Base-by-base conservation (phyloP, 768 basidiomycete species). In the Tulasnella sp. region DNA sequence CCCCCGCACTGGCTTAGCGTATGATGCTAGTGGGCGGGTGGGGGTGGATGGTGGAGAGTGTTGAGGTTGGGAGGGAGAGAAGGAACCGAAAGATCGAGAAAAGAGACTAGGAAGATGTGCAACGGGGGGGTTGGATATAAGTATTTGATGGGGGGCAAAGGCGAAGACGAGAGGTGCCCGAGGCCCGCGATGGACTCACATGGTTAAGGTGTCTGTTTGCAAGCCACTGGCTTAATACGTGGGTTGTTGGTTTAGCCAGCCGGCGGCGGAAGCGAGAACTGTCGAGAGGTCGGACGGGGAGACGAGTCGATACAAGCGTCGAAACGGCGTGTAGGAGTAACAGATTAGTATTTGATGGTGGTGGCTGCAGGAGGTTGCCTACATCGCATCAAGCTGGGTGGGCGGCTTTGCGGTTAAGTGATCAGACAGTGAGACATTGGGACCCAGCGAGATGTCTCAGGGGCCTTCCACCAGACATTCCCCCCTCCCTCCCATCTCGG, bases 341-440 rank as follows among this genome's bases (percentile, higher is more conserved):
- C 20, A 31, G n/a, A 24, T 64, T n/a, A 9, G 22, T 64, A 64
- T 64, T 64, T 64, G 60, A 64, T 31, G 58, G n/a, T 64, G 60
- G 60, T 64, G 60, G 60, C 60, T 64, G 60, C 12, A 24, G 60
- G 12, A 14, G 60, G n/a, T 50, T 42, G 42, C 42, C 18, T 50
- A 64, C 60, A 64, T 64, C 12, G 60, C n/a, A 64, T 64, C 60
- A 64, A 28, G n/a, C 37, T 37, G 37, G 37, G 37, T 37, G 37
- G 6, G 24, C 42, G 42, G 42, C 42, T 42, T 42, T 42, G 24
- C n/a, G 60, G 24, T 64, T 9, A 64, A 64, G 60, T 64, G 60
- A 64, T 64, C 60, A 64, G 60, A 60, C 18, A 64, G 60, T 64
- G 60, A 64, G 60, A 64, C 60, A 64, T 64, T 64, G 60, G 60